Conservation (phyloP, 106 monocot species). For the Alisma plantagoaquatica region DNA sequence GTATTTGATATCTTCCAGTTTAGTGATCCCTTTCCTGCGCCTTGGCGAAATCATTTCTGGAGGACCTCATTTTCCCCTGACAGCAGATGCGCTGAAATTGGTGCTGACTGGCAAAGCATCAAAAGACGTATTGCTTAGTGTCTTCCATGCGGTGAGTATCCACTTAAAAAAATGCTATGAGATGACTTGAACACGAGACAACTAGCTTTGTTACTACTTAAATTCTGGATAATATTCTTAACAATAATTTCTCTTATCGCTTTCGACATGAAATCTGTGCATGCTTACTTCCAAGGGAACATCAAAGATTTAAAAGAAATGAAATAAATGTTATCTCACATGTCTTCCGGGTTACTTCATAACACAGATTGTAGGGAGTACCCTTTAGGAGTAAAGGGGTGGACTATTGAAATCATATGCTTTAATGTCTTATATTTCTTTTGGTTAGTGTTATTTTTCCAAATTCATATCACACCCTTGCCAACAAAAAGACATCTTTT, state of each 20-base stretch:
- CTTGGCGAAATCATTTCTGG: conserved; percentile 68
- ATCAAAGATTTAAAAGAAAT: background rate
- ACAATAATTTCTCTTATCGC: background rate
- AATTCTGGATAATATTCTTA: no score
- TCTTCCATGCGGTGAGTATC: conserved; percentile 76
- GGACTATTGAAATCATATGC: no score
- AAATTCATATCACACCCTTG: no score
- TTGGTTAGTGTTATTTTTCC: no score
- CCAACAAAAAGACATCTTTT: no score
- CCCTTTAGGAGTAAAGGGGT: no score
- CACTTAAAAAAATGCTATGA: no score
- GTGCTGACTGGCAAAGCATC: conserved; percentile 83
- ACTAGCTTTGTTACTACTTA: no score
- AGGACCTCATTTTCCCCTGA: conserved; percentile 62
- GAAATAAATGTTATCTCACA: background rate
- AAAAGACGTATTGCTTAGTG: conserved; percentile 50
- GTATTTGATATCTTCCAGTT: no score
- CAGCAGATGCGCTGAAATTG: conserved; percentile 70
- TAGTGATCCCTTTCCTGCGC: conserved; percentile 86
- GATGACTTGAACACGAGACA: background rate
- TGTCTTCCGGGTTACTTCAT: background rate
- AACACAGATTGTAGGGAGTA: no score
- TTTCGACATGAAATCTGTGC: background rate
- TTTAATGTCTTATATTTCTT: no score
- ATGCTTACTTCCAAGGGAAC: background rate